These are phyloP conservation scores for Pseudofabraea citricarpa DNA, from an alignment of 2,329 filamentous ascomycete genomes.

Conservation along the genomic window DNA sequence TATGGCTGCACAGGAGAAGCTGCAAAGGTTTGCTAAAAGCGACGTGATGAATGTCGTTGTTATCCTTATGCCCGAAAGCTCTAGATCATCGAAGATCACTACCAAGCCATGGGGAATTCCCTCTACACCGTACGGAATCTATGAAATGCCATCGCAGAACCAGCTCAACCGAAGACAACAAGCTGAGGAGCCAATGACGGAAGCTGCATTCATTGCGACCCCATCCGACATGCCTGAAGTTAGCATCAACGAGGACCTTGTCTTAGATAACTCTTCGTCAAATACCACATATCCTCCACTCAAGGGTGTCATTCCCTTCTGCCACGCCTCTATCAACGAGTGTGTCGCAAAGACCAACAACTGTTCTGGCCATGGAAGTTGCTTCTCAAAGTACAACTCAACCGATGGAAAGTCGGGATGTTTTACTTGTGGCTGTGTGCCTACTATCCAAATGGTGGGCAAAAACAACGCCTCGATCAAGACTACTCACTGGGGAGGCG, in stretches of 20 bases:
- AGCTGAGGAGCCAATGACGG: constrained; percentile 23
- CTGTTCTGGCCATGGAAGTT: constrained; percentile 80
- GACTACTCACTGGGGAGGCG: constrained; percentile 74
- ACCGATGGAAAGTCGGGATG: constrained; percentile 48
- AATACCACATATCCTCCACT: constrained; percentile 16
- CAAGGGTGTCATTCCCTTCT: constrained; percentile 51
- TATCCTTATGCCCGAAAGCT: constrained; percentile 23
- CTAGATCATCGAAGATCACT: constrained; percentile 13
- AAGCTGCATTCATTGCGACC: constrained; percentile 7
- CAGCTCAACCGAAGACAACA: constrained; percentile 16
- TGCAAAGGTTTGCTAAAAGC: constrained; percentile 20
- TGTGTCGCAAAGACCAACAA: constrained; percentile 68
- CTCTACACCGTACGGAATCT: constrained; percentile 27
- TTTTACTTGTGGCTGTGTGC: constrained; percentile 73
- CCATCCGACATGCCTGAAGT: constrained; percentile 4
- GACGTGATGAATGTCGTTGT: constrained; percentile 24
- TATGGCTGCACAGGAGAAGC: constrained; percentile 16
- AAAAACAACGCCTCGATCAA: constrained; percentile 39
- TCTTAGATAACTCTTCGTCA: constrained; percentile 10
- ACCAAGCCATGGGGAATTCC: no score
- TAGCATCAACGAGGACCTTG: no score
- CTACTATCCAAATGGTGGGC: constrained; percentile 44
- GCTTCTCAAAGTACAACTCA: constrained; percentile 59
- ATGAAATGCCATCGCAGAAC: constrained; percentile 18
- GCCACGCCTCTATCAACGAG: constrained; percentile 65